Conservation (phyloP, 805 yeast genomes). For the Wickerhamiella sorbophila region DNA sequence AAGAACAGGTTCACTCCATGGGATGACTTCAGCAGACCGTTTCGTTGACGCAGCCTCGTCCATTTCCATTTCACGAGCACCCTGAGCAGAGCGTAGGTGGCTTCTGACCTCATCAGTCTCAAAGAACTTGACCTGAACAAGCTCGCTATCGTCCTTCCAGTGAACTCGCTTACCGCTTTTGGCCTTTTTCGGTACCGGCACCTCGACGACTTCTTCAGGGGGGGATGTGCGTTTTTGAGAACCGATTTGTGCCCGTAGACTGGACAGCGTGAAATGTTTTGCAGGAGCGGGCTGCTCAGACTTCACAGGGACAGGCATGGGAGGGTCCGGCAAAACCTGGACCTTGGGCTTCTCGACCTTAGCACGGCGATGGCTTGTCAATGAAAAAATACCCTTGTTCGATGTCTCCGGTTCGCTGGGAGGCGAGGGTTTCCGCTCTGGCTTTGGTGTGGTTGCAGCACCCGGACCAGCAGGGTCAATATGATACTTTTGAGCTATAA, state of each 20-base stretch:
- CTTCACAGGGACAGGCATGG: neutral
- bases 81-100: slow-evolving; percentile 14
- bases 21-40: slow-evolving; percentile 1
- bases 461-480: neutral
- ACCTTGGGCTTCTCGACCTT: neutral
- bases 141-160: slow-evolving; percentile 23
- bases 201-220: neutral
- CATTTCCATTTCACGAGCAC: slow-evolving; percentile 11
- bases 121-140: slow-evolving; percentile 21
- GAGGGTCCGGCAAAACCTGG: neutral
- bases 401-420: neutral
- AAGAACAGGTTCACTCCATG: slow-evolving; percentile 18
- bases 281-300: neutral
- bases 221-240: neutral
- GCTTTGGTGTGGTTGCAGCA: neutral
- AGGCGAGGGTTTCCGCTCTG: neutral
- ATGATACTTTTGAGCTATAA: slow-evolving; percentile 1
- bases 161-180: slow-evolving; percentile 20
- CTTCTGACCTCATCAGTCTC: slow-evolving; percentile 18
- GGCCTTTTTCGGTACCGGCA: slow-evolving; percentile 5
- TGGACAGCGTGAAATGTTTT: neutral
- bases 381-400: neutral
- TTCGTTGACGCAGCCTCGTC: slow-evolving; percentile 14
- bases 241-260: slow-evolving; percentile 1
- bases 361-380: neutral